These are phyloP conservation scores for Citrullus colocynthis DNA, from an alignment of 306 rosid species.

Conservation along the genomic window DNA sequence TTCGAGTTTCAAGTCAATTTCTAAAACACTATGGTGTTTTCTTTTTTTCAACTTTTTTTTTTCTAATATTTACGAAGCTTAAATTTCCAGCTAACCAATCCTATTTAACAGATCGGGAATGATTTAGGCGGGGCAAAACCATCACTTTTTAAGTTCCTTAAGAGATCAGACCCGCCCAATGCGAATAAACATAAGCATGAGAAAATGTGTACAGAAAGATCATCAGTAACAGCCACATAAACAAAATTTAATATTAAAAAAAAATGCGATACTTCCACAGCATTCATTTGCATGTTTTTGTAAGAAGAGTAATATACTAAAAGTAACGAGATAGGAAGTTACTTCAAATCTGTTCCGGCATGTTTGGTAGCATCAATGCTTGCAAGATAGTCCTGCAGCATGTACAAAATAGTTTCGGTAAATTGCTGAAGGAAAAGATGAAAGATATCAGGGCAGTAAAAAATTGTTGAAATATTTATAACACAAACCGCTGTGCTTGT, in stretches of 20 bases:
- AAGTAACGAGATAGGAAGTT: constrained; percentile 12
- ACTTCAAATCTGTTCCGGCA: constrained; percentile 66
- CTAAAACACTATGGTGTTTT: not conserved
- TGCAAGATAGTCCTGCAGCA: constrained; percentile 85
- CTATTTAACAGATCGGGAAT: not conserved
- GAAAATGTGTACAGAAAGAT: not conserved
- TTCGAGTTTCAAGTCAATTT: not conserved
- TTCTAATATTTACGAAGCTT: not conserved
- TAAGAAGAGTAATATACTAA: not conserved
- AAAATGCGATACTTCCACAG: not conserved
- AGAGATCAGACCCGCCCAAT: not conserved
- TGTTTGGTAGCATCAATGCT: constrained; percentile 67
- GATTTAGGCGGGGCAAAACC: not conserved
- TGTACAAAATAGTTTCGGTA: constrained; percentile 14
- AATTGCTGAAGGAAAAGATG: constrained; percentile 9
- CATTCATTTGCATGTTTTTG: not conserved
- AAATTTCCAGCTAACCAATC: not conserved
- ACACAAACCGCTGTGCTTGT: constrained; percentile 76
- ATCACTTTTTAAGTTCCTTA: not conserved
- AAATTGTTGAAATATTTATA: not conserved
- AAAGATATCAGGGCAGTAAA: constrained; percentile 7
- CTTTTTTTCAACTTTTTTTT: not conserved
- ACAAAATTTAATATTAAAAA: not conserved
- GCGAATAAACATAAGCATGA: not conserved
- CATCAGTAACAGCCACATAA: not conserved